Evolutionary conservation across 768 basidiomycete genomes (phyloP), one percentile per base, ranked within the genome.

Genomic region (Boletus huronensis): DNA sequence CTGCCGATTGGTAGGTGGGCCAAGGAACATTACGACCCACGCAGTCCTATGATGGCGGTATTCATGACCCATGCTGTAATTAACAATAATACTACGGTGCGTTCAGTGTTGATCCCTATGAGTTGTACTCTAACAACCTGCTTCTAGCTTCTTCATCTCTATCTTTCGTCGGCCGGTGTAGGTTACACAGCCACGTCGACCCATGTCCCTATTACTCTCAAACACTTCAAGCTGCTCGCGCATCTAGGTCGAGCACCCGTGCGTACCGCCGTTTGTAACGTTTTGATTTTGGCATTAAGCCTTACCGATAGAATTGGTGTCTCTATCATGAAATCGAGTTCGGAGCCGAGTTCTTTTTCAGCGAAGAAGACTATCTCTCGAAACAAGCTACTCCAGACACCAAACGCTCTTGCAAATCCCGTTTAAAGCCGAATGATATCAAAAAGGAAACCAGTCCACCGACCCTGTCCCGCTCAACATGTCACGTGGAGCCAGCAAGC

Each of bases 141-240:
- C n/a, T 28, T 46, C 57, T 35, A 83, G 82, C 72, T 82, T 58
- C 67, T 84, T 34, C 74, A 81, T 55, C 62, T 74, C 31, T 81
- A 79, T 62, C 63, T 81, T 68, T 53, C 63, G 39, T 55, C 64
- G 6, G 58, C 67, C n/a, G 63, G 55, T 19, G 55, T 58, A 29
- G 60, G 57, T 45, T 61, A 64, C 36, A 39, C 58, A 23, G 51
- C 64, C 26, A 57, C 61, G 14, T 55, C 59, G 26, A 54, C 58
- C 7, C 80, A 75, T 41, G 85, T 90, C 26, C 89, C 88, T 21
- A 64, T 90, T 31, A 90, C 88, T 6, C 71, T 91, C 48, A 83
- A 87, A 62, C 88, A 89, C 62, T 91, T 91, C 72, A 80, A 83
- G 64, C 64, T 86, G n/a, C 76, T 91, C 44, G 88, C 88, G 4